Base-by-base conservation (phyloP, 805 yeast species). In the Nakazawaea populi region DNA sequence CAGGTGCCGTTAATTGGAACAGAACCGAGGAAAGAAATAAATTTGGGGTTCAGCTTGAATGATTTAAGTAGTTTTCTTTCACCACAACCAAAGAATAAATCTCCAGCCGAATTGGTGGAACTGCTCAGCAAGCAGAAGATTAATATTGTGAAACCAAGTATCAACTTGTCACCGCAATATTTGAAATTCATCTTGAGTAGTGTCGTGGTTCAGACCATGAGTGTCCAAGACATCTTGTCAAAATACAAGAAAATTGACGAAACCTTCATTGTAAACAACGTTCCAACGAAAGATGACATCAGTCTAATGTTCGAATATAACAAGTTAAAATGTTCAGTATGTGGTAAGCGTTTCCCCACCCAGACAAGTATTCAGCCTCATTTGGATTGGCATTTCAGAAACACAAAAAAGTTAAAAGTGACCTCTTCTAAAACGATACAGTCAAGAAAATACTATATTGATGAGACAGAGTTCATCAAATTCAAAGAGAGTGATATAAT, bases 321-420 rank as follows among this genome's bases (percentile, higher is more conserved):
- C 30, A 79, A 84, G 58, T 79, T 86, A 55, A 92, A 89, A 66
- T 94, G 99, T 71, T 79, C 87, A 12, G 82, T 84, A 18, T 94
- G 99, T 70, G 95, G 97, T 28, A 88, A 88, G 64, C 70, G 99
- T 55, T 94, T 89, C 63, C 74, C 80, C 4, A 79, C 83, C 36
- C 70, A 67, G 2, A 77, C 74, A 45, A 95, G 89, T 5, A 67
- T 69, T 45, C 77, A 78, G 52, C 79, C 83, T 47, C 99, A 94
- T 67, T 70, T 89, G 56, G 99, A 92, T 66, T 92, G 97, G 97
- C 98, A 92, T 71, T 90, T 89, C 72, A 79, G 98, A 59, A 86
- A 89, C 42, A 92, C 89, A 66, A 89, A 88, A 63, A 83, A 86
- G 59, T 72, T 87, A 45, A 79, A 80, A 43, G 77, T 74, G 51